A percentile compares a stretch with the other conserved stretches of the same genome.
These are phyloP conservation scores for Polyrhizophydium stewartii DNA, from an alignment of 371 early-diverging fungal genomes.

Conservation along the genomic window DNA sequence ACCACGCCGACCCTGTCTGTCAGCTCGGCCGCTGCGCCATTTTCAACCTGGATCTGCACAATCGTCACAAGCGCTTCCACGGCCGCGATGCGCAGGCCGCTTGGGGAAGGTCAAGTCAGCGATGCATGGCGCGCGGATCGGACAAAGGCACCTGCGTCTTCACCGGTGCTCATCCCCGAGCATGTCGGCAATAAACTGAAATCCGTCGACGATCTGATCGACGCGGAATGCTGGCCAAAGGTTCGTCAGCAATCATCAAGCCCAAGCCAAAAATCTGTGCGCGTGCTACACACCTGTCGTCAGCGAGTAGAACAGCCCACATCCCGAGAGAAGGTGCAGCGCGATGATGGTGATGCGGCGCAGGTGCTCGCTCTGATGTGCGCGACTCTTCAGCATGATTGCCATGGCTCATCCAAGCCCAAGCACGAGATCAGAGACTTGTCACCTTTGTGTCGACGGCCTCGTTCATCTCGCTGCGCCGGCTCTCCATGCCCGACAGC, in stretches of 20 bases:
- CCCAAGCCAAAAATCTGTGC: constrained; percentile 8
- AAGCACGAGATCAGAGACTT: no score
- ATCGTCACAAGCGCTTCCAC: constrained; percentile 35
- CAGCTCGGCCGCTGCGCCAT: constrained; percentile 3
- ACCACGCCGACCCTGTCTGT: neutral
- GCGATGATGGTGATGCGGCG: constrained; percentile 37
- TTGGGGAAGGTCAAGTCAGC: neutral
- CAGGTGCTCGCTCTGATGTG: constrained; percentile 34
- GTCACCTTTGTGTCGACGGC: constrained; percentile 40
- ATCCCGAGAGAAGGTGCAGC: constrained; percentile 36
- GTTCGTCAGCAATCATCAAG: neutral
- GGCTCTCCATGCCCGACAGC: constrained; percentile 28
- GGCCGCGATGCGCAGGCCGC: constrained; percentile 39
- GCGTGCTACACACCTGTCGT: constrained; percentile 16
- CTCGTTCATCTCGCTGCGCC: constrained; percentile 37
- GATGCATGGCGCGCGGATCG: neutral
- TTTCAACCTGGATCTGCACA: constrained; percentile 28
- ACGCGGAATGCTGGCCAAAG: neutral
- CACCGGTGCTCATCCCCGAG: constrained; percentile 41
- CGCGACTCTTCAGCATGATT: no score
- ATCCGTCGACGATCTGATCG: constrained; percentile 14
- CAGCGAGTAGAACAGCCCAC: constrained; percentile 31
- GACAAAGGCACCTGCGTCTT: neutral
- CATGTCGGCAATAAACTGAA: constrained; percentile 35
- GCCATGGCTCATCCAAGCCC: no score